These are phyloP conservation scores for Shiraia sp. DNA, from an alignment of 2,329 filamentous ascomycete genomes.

Conservation along the genomic window DNA sequence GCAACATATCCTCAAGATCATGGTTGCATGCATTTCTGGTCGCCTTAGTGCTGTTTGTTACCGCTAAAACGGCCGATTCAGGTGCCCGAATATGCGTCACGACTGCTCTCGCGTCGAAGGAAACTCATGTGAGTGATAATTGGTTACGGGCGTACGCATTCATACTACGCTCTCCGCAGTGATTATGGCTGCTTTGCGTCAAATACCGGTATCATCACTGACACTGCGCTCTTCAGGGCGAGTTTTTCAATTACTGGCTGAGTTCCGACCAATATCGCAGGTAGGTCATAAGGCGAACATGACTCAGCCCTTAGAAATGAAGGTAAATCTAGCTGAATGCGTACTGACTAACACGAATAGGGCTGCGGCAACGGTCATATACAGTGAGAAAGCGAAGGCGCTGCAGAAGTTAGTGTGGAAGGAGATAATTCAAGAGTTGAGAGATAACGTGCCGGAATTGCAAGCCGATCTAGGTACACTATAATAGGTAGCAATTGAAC, in stretches of 20 bases:
- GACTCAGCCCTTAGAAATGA: no score
- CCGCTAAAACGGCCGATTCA: constrained; percentile 11
- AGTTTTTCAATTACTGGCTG: constrained; percentile 14
- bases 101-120: constrained; percentile 9
- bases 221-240: constrained; percentile 5
- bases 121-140: constrained; percentile 8
- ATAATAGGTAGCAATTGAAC: no score
- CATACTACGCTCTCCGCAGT: no score
- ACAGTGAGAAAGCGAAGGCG: constrained; percentile 7
- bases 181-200: no score
- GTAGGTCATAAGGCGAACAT: no score
- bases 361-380: neutral
- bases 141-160: neutral
- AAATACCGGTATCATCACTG: no score
- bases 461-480: no score
- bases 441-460: constrained; percentile 9
- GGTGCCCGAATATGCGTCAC: constrained; percentile 9
- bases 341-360: no score
- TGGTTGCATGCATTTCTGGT: constrained; percentile 4
- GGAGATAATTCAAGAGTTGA: constrained; percentile 10
- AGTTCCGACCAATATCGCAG: constrained; percentile 5
- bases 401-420: constrained; percentile 11
- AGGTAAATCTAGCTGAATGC: no score
- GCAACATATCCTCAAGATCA: constrained; percentile 6
- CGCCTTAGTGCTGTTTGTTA: constrained; percentile 4